Evolutionary conservation across 2,329 filamentous ascomycete species (phyloP).

Genomic region (Cladosporium phlei): DNA sequence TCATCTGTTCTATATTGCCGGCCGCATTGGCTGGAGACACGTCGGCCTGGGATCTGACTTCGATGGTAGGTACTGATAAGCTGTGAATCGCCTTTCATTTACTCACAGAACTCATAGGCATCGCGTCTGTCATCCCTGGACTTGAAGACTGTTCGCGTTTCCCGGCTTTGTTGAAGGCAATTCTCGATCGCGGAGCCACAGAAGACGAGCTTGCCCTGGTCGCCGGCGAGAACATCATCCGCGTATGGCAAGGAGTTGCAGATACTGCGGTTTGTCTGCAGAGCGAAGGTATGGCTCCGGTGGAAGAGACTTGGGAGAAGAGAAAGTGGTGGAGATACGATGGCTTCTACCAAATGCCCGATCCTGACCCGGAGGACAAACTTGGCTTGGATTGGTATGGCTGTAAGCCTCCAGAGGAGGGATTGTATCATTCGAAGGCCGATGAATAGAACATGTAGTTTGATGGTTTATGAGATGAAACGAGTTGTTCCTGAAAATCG

Average conservation of each 20-base stretch:
- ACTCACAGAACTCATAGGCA: conserved; percentile 18
- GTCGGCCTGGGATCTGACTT: conserved; percentile 38
- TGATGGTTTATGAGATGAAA: too few relatives aligned
- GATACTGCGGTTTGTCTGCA: conserved; percentile 26
- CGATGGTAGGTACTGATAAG: conserved; percentile 22
- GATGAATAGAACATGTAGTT: too few relatives aligned
- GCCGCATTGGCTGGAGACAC: conserved; percentile 33
- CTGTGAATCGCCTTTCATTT: neutral
- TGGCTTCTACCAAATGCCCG: conserved; percentile 33
- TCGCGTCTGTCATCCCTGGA: conserved; percentile 23
- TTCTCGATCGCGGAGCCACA: conserved; percentile 37
- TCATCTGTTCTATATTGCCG: conserved; percentile 22
- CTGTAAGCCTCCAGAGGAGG: conserved; percentile 22
- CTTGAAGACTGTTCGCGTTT: conserved; percentile 36
- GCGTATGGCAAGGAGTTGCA: conserved; percentile 31
- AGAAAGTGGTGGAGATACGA: conserved; percentile 33
- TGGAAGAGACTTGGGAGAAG: conserved; percentile 35
- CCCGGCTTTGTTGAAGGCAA: conserved; percentile 32
- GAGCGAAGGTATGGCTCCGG: conserved; percentile 28
- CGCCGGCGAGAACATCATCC: conserved; percentile 36
- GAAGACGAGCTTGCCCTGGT: conserved; percentile 36
- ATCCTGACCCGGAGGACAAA: conserved; percentile 32
- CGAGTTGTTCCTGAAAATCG: too few relatives aligned
- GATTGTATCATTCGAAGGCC: conserved; percentile 17
- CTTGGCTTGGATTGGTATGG: conserved; percentile 32